These are phyloP conservation scores for Russula compacta DNA, from an alignment of 768 basidiomycete genomes.

Conservation along the genomic window DNA sequence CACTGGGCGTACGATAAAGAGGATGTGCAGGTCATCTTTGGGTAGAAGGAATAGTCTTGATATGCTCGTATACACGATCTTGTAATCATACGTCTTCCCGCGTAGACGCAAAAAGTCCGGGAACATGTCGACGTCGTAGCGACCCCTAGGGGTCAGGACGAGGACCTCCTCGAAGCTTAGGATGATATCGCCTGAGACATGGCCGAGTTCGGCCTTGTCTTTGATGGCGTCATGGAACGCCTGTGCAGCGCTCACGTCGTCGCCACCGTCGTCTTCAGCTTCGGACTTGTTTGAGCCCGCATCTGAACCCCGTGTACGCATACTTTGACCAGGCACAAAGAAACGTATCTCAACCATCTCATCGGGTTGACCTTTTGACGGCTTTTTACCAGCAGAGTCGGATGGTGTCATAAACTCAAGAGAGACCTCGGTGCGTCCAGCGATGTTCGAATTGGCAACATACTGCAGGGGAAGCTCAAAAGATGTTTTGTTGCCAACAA, in stretches of 20 bases:
- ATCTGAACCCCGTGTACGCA: slow-evolving; percentile 51
- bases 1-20: slow-evolving; percentile 70
- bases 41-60: slow-evolving; percentile 86
- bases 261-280: slow-evolving; percentile 59
- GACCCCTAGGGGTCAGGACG: slow-evolving; percentile 90
- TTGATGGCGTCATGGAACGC: slow-evolving; percentile 95
- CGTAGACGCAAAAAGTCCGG: slow-evolving; percentile 86
- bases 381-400: slow-evolving; percentile 36
- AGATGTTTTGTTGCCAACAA: slow-evolving; percentile 76
- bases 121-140: slow-evolving; percentile 98
- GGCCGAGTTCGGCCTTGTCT: slow-evolving; percentile 91
- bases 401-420: slow-evolving; percentile 74
- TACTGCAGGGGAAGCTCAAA: slow-evolving; percentile 83
- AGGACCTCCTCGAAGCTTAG: slow-evolving; percentile 93
- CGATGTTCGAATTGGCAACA: slow-evolving; percentile 96
- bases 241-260: slow-evolving; percentile 86
- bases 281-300: slow-evolving; percentile 68
- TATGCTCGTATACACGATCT: slow-evolving; percentile 85
- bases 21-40: slow-evolving; percentile 91
- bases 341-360: slow-evolving; percentile 96
- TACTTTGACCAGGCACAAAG: slow-evolving; percentile 79
- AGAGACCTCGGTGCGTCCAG: slow-evolving; percentile 95
- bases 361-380: slow-evolving; percentile 43
- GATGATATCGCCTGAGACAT: slow-evolving; percentile 84
- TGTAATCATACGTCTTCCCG: slow-evolving; percentile 99